These are phyloP conservation scores for Diutina rugosa DNA, from an alignment of 1,139 yeast species.

Conservation along the genomic window DNA sequence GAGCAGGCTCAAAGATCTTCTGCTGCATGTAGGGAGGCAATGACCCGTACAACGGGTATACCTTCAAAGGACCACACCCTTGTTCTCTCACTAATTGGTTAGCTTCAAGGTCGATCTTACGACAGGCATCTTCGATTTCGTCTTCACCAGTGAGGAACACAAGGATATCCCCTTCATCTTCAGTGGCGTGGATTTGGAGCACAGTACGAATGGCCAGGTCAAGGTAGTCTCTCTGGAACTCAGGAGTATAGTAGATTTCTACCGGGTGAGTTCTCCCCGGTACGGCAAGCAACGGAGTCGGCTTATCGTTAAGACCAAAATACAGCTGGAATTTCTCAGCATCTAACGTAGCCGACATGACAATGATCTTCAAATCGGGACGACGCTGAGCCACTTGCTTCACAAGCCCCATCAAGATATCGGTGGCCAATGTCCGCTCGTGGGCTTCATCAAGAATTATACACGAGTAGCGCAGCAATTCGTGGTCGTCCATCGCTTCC, in stretches of 20 bases:
- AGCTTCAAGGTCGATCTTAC: constrained; percentile 75
- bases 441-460: constrained; percentile 96
- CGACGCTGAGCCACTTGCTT: constrained; percentile 72
- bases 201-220: constrained; percentile 94
- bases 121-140: constrained; percentile 94
- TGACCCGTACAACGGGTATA: constrained; percentile 91
- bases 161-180: constrained; percentile 84
- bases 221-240: constrained; percentile 85
- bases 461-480: constrained; percentile 68
- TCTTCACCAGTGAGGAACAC: constrained; percentile 94
- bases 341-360: constrained; percentile 97
- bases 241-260: constrained; percentile 93
- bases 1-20: constrained; percentile 85
- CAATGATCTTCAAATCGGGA: constrained; percentile 79
- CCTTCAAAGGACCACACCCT: constrained; percentile 77
- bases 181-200: constrained; percentile 91
- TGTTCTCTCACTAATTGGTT: constrained; percentile 84
- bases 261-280: constrained; percentile 98
- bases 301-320: constrained; percentile 38
- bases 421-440: constrained; percentile 94
- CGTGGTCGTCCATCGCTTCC: constrained; percentile 96
- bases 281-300: constrained; percentile 85
- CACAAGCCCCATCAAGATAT: constrained; percentile 88
- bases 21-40: constrained; percentile 94
- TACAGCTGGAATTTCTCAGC: constrained; percentile 91